Base-by-base conservation (phyloP, 1,139 yeast species). In the Petasospora fabianii region DNA sequence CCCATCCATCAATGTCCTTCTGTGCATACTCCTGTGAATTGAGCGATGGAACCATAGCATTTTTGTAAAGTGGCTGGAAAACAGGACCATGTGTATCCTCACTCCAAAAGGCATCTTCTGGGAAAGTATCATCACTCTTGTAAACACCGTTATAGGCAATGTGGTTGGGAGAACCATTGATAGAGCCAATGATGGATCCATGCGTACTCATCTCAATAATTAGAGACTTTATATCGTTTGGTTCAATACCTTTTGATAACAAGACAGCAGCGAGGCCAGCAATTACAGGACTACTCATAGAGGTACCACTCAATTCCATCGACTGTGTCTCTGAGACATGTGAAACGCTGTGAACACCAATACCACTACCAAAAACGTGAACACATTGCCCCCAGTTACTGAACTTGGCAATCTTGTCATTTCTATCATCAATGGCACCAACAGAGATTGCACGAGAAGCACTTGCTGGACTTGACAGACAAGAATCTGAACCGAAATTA, bases 351-450 rank as follows among this genome's bases (percentile, higher is more conserved):
- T 51, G 62, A 2, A 88, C 80, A 34, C 68, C 66, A 0, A 82
- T 84, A 0, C 96, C 96, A 31, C 92, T 76, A 0, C 96, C 88
- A 62, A 84, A 83, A 1, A 84, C 68, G 56, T 86, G 88, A 5
- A 88, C 95, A 60, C 96, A 87, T 20, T 71, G 16, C 5, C 47
- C 97, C 94, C 94, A 88, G 54, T 88, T 87, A 11, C 95, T 78
- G 53, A 87, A 88, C 3, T 73, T 60, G 0, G 96, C 92, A 30
- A 87, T 66, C 1, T 69, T 56, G 49, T 86, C 95, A 18, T 70
- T 70, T 30, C 71, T 59, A 55, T 84, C 96, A 57, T 87, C 95
- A 38, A 87, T 76, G 3, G 96, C 95, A 0, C 96, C 96, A 6
- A 88, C 94, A 0, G 95, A 83, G 3, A 86, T 76, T 0, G 88